Evolutionary conservation across 179 eudicot species (phyloP).

Genomic region (Actinidia chinensis): DNA sequence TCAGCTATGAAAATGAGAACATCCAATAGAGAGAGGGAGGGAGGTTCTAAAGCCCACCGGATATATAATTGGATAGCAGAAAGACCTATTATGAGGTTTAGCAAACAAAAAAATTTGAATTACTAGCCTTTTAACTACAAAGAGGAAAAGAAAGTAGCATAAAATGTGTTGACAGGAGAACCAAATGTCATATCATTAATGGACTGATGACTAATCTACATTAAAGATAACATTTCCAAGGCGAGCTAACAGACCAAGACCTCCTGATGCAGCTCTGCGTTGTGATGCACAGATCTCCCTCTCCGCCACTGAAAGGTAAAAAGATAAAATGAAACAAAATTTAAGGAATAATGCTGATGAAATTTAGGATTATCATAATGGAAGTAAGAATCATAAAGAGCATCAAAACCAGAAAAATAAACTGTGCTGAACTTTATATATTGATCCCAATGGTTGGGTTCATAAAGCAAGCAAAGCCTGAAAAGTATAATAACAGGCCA

Average conservation of each 20-base stretch:
- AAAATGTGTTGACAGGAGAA: conserved; percentile 1
- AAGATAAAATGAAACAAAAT: conserved; percentile 11
- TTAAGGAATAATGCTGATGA: conserved; percentile 1
- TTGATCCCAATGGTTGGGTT: conserved; percentile 70
- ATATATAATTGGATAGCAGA: not conserved
- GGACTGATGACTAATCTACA: conserved; percentile 89
- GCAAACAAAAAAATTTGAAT: not conserved
- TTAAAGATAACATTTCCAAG: conserved; percentile 85
- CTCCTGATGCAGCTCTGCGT: conserved; percentile 96
- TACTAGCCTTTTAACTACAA: not conserved
- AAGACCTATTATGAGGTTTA: not conserved
- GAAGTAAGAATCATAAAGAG: conserved; percentile 14
- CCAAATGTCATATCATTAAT: conserved; percentile 16
- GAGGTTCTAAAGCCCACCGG: conserved; percentile 14
- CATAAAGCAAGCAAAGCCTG: conserved; percentile 84
- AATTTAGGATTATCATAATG: not conserved
- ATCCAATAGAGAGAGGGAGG: no score
- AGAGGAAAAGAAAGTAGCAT: not conserved
- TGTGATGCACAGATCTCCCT: conserved; percentile 85
- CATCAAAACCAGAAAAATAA: conserved; percentile 82
- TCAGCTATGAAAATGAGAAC: not conserved
- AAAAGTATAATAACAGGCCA: conserved; percentile 10
- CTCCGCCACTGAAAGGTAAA: conserved; percentile 67
- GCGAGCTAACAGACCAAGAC: conserved; percentile 91
- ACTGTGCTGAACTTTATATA: conserved; percentile 60